A percentile compares a stretch with the other conserved stretches of the same genome.
Conservation (phyloP, 805 yeast species). For the Diddensiella caesifluorescens region DNA sequence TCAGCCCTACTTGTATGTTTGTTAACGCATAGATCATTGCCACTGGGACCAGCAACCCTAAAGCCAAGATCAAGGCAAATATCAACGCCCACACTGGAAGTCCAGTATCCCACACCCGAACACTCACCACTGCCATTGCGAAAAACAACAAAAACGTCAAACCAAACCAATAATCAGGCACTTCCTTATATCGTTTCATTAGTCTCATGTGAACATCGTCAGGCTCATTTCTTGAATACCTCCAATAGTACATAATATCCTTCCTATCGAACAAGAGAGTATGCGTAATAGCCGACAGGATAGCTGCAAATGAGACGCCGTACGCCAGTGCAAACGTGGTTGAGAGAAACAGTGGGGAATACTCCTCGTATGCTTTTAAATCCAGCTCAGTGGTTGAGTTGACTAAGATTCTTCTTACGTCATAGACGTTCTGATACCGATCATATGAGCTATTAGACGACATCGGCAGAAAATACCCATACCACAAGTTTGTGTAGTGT, state of each 20-base stretch:
- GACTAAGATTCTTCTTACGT: conserved; percentile 46
- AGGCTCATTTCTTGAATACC: conserved; percentile 39
- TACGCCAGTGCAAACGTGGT: conserved; percentile 56
- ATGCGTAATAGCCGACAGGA: conserved; percentile 56
- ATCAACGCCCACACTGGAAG: conserved; percentile 59
- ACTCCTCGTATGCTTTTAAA: conserved; percentile 43
- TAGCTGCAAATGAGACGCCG: conserved; percentile 59
- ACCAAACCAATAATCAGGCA: conserved; percentile 60
- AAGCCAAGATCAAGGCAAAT: conserved; percentile 48
- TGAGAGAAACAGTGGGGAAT: conserved; percentile 61
- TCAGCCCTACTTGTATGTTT: conserved; percentile 52
- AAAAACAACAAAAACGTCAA: conserved; percentile 43
- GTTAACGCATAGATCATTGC: conserved; percentile 60
- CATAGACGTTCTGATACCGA: conserved; percentile 45
- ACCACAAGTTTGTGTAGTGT: conserved; percentile 53
- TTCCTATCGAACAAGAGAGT: conserved; percentile 52
- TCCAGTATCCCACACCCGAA: conserved; percentile 40
- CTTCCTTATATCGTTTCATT: conserved; percentile 54
- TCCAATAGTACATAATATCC: conserved; percentile 47
- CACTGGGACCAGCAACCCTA: conserved; percentile 54
- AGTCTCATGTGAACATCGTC: conserved; percentile 51
- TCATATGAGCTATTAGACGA: conserved; percentile 45
- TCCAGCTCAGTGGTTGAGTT: conserved; percentile 38
- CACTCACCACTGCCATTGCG: conserved; percentile 38
- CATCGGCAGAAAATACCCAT: conserved; percentile 55